Evolutionary conservation across 257 asterid species (phyloP), one percentile per base, ranked within the genome.

Genomic region (Lithospermum erythrorhizon): DNA sequence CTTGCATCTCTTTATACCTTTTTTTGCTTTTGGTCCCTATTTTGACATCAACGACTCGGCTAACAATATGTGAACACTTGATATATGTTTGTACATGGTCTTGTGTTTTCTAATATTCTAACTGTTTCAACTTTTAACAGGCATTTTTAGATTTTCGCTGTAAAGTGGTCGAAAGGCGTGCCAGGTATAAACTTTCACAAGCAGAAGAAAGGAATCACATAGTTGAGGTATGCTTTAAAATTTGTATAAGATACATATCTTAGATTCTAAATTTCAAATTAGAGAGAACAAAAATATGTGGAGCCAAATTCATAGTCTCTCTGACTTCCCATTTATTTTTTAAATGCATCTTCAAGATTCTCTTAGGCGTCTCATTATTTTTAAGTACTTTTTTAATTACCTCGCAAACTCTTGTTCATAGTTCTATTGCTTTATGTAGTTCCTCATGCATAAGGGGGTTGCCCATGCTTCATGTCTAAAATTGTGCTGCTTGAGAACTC

Each of bases 121-220:
- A 53, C 68, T 35, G 20, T 56, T 53, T 11, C 24, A 53, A 11
- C 62, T 60, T 61, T 54, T 30, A 62, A 73, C 90, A 93, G 98
- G 95, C 95, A 32, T 93, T 93, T 80, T 75, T 93, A 81, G 89
- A 86, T 65, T 88, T 93, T 69, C 83, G 98, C 74, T 88, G 95
- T 70, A 82, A 95, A 21, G 95, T 93, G 51, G 80, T 93, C 62
- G 95, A 89, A 84, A 84, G 97, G 72, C 95, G 98, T 57, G 89
- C 96, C 53, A 80, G 67, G 51, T 86, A 70, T 70, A 86, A 93
- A 75, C 86, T 85, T n/a, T 68, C 77, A 57, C 97, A 89, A 69
- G 97, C 98, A 53, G 80, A 84, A 76, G 90, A 86, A 61, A 86
- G 97, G 66, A 72, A 83, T 74, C 98, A 93, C 73, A 86, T 93